Evolutionary conservation across 2,329 filamentous ascomycete species (phyloP).

Genomic region (Stylonectria norvegica): DNA sequence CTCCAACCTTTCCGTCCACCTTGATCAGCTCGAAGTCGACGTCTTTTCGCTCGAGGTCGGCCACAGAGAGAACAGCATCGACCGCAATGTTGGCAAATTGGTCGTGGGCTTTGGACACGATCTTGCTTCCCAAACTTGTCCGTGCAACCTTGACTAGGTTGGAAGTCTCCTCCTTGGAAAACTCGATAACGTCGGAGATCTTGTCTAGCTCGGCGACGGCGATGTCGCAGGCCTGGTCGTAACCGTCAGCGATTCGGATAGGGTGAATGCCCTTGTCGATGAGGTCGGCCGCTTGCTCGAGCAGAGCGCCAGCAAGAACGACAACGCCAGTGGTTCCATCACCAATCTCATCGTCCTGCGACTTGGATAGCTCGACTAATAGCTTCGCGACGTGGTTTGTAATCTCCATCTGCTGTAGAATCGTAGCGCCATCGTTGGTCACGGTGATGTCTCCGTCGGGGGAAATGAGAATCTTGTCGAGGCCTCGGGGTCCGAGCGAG

Average conservation of each 20-base stretch:
- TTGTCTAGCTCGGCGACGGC: slow-evolving; percentile 88
- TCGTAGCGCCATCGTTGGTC: slow-evolving; percentile 98
- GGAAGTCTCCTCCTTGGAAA: slow-evolving; percentile 72
- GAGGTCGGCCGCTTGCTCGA: slow-evolving; percentile 94
- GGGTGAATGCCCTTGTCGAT: slow-evolving; percentile 99
- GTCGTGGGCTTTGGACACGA: slow-evolving; percentile 97
- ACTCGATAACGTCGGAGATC: slow-evolving; percentile 88
- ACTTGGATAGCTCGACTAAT: slow-evolving; percentile 94
- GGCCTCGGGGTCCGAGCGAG: slow-evolving; percentile 88
- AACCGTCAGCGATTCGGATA: slow-evolving; percentile 96
- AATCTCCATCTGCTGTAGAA: slow-evolving; percentile 97
- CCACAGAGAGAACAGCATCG: slow-evolving; percentile 93
- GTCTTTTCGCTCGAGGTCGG: slow-evolving; percentile 91
- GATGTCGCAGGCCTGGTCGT: slow-evolving; percentile 96
- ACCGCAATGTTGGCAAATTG: slow-evolving; percentile 97
- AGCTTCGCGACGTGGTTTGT: slow-evolving; percentile 98
- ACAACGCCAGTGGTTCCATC: slow-evolving; percentile 98
- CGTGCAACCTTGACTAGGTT: slow-evolving; percentile 94
- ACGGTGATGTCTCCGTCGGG: slow-evolving; percentile 98
- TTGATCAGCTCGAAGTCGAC: slow-evolving; percentile 99
- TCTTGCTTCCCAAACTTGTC: slow-evolving; percentile 96
- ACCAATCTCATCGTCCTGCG: slow-evolving; percentile 97
- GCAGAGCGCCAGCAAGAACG: slow-evolving; percentile 86
- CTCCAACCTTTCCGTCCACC: slow-evolving; percentile 97
- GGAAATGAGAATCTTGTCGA: slow-evolving; percentile 99